Percentiles rank a stretch among this genome's conserved stretches.
These are phyloP conservation scores for Sungouiozyma intestinalis DNA, from an alignment of 805 yeast species.

Conservation along the genomic window DNA sequence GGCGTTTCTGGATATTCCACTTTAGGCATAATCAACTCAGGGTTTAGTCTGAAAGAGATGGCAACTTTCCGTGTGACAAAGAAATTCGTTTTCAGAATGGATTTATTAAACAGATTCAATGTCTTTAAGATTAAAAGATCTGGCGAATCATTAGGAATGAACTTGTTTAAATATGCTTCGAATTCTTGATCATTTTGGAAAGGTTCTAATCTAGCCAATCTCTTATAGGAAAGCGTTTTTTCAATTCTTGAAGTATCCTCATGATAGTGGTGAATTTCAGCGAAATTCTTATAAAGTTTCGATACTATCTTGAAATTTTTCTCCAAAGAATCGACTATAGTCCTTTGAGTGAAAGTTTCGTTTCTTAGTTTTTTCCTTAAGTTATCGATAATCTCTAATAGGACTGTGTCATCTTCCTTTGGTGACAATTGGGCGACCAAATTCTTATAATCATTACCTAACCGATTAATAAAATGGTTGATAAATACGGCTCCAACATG, in stretches of 20 bases:
- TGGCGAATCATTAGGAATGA: slow-evolving; percentile 67
- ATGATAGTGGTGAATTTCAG: slow-evolving; percentile 77
- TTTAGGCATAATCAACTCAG: slow-evolving; percentile 64
- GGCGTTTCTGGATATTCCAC: slow-evolving; percentile 89
- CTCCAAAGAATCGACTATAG: slow-evolving; percentile 66
- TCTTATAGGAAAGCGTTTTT: slow-evolving; percentile 76
- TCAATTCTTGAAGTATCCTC: slow-evolving; percentile 36
- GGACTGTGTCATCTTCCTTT: slow-evolving; percentile 49
- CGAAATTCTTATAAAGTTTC: slow-evolving; percentile 82
- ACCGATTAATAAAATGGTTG: slow-evolving; percentile 86
- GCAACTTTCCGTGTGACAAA: slow-evolving; percentile 93
- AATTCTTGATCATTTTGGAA: slow-evolving; percentile 69
- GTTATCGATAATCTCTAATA: slow-evolving; percentile 58
- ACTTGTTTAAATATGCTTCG: slow-evolving; percentile 50
- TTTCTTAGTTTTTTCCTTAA: slow-evolving; percentile 84
- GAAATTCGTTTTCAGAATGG: slow-evolving; percentile 87
- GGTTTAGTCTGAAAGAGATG: slow-evolving; percentile 81
- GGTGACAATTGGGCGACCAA: slow-evolving; percentile 55
- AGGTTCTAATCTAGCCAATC: slow-evolving; percentile 68
- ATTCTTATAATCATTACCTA: slow-evolving; percentile 80
- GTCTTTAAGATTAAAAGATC: slow-evolving; percentile 73
- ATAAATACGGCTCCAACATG: slow-evolving; percentile 89
- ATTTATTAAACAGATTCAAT: slow-evolving; percentile 71
- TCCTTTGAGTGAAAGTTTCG: slow-evolving; percentile 84
- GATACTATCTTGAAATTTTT: slow-evolving; percentile 62